phyloP scores from a whole-genome alignment of 2,329 filamentous ascomycete species.

The Paecilomyces formosus region DNA sequence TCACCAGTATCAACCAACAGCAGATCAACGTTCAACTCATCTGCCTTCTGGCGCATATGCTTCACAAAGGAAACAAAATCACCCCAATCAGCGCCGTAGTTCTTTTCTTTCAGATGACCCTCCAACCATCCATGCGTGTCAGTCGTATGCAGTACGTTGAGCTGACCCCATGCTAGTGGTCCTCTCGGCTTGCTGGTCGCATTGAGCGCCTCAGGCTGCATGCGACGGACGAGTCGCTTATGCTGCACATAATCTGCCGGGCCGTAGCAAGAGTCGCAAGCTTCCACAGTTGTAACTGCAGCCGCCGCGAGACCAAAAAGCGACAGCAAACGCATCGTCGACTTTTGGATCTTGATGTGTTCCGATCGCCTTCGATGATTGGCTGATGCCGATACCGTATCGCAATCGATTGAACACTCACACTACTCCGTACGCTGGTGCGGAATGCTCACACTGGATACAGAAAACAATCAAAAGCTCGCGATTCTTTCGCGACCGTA shows the following conservation, averaged over 20 bases:
- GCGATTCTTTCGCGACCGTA: neutral
- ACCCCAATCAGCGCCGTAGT: conserved; percentile 60
- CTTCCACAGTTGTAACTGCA: conserved; percentile 1
- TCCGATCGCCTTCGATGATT: neutral
- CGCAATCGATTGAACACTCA: neutral
- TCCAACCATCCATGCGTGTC: conserved; percentile 57
- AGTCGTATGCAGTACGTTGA: conserved; percentile 57
- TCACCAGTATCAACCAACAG: conserved; percentile 54
- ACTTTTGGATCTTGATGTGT: neutral
- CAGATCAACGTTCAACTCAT: conserved; percentile 51
- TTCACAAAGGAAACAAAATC: conserved; percentile 56
- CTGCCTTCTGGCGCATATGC: conserved; percentile 53
- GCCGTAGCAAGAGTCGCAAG: conserved; percentile 14
- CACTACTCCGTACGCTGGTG: neutral
- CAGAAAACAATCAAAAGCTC: neutral
- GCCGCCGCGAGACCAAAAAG: conserved; percentile 2
- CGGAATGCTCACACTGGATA: neutral
- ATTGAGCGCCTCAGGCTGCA: conserved; percentile 13
- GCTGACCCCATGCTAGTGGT: conserved; percentile 47
- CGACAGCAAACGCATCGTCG: neutral
- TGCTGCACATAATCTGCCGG: conserved; percentile 9
- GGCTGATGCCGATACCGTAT: neutral
- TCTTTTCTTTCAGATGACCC: conserved; percentile 54
- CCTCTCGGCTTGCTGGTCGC: conserved; percentile 7
- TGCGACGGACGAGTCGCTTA: conserved; percentile 12